Evolutionary conservation across 768 basidiomycete species (phyloP).

Genomic region (Paxillus involutus): DNA sequence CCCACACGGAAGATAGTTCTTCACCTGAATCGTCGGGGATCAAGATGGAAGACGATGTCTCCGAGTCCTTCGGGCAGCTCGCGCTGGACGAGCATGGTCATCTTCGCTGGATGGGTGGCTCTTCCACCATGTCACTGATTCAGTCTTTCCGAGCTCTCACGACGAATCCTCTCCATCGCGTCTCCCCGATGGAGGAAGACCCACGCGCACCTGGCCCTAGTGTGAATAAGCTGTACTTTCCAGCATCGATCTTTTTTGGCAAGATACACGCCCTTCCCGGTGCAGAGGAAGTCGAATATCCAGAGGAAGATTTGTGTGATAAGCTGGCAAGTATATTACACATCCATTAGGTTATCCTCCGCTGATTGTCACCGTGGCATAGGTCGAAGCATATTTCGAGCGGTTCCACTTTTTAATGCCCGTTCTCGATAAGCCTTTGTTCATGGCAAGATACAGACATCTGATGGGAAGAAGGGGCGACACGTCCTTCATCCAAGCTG

Average conservation of each 20-base stretch:
- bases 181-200: conserved; percentile 85
- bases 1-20: conserved; percentile 32
- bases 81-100: conserved; percentile 89
- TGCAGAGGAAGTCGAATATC: conserved; percentile 86
- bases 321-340: conserved; percentile 61
- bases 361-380: conserved; percentile 23
- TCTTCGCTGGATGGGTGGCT: conserved; percentile 90
- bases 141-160: conserved; percentile 82
- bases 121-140: conserved; percentile 89
- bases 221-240: conserved; percentile 85
- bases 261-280: conserved; percentile 80
- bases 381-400: conserved; percentile 88
- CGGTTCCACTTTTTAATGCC: conserved; percentile 89
- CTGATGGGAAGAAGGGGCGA: conserved; percentile 74
- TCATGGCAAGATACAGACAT: conserved; percentile 66
- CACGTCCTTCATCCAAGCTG: conserved; percentile 47
- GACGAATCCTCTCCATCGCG: conserved; percentile 69
- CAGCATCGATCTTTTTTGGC: conserved; percentile 84
- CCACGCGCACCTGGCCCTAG: conserved; percentile 76
- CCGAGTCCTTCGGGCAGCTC: conserved; percentile 83
- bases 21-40: conserved; percentile 33
- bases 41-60: conserved; percentile 65
- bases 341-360: conserved; percentile 12
- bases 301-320: conserved; percentile 81
- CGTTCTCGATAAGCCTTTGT: conserved; percentile 82